Base-by-base conservation (phyloP, 129 eudicot species). In the Mikania micrantha region DNA sequence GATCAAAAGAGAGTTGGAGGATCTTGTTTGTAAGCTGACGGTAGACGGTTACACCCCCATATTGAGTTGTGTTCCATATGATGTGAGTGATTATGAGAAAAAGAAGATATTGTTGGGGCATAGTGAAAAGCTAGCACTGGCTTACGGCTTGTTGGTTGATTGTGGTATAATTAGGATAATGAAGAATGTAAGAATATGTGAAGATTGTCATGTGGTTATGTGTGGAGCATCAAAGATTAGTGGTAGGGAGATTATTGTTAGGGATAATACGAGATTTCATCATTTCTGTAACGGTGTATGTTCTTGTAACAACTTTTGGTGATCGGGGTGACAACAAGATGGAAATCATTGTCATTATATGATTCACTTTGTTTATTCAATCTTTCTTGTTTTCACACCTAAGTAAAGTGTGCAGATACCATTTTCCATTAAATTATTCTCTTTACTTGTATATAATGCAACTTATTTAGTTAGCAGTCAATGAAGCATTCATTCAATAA, bases 241-340 rank as follows among this genome's bases (percentile, higher is more conserved):
- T 70, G 76, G 73, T 19, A 63, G 84, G 69, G 77, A 85, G 35
- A 82, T 85, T 49, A 70, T 82, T 60, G 79, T 85, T 45, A 70
- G 87, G 49, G 85, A 85, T 76, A 82, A 81, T 48, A 76, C 50
- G 38, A 77, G 90, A 12, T 82, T 79, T 70, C 87, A 85, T 45
- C 76, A 78, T 66, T 85, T 85, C 59, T 53, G 40, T 69, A 48
- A 57, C 19, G 87, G 90, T 49, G 49, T 57, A 29, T 85, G 90
- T 70, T 85, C 85, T 69, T 85, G 90, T 45, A 32, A 64, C 69
- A 83, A 85, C 48, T 85, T 72, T 42, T 82, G 90, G 87, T 85
- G 50, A 80, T 40, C 28, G 11, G 53, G 56, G 5, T 20, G 13
- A 19, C 20, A 44, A 49, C 57, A 17, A 20, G 13, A 6, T 17